These are phyloP conservation scores for Arctium minus DNA, from an alignment of 129 eudicot genomes.

Conservation along the genomic window DNA sequence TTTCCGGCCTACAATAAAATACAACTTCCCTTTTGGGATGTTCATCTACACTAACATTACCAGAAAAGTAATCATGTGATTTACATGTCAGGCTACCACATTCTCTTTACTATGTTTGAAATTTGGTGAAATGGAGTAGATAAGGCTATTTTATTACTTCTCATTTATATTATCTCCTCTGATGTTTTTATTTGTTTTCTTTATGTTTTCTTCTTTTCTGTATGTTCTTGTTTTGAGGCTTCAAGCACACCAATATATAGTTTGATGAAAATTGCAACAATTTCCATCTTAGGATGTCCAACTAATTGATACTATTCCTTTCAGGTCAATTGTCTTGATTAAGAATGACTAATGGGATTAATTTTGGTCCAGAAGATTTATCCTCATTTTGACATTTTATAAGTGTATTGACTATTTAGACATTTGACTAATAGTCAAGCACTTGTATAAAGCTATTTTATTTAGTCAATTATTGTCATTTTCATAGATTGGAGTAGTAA, in stretches of 20 bases:
- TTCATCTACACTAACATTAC: not conserved
- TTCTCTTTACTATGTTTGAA: not conserved
- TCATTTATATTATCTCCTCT: not conserved
- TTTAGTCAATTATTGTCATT: not conserved
- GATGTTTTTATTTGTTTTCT: not conserved
- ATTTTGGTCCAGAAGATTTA: not conserved
- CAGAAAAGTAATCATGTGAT: not conserved
- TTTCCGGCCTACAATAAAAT: not conserved
- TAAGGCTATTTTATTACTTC: not conserved
- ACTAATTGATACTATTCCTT: constrained; percentile 5
- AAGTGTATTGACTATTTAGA: not conserved
- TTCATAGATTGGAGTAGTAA: constrained; percentile 1
- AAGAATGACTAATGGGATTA: not conserved
- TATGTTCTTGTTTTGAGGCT: not conserved
- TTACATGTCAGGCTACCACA: not conserved
- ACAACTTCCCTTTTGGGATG: not conserved
- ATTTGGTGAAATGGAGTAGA: not conserved
- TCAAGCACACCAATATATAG: constrained; percentile 1
- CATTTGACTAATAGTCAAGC: not conserved
- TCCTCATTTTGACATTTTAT: not conserved
- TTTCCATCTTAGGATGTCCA: constrained; percentile 3
- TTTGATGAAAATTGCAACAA: not conserved
- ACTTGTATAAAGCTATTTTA: not conserved
- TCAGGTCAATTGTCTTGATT: not conserved
- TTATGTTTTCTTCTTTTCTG: not conserved